Conservation (phyloP, 1,139 yeast species). For the Geotrichum macrosporum region DNA sequence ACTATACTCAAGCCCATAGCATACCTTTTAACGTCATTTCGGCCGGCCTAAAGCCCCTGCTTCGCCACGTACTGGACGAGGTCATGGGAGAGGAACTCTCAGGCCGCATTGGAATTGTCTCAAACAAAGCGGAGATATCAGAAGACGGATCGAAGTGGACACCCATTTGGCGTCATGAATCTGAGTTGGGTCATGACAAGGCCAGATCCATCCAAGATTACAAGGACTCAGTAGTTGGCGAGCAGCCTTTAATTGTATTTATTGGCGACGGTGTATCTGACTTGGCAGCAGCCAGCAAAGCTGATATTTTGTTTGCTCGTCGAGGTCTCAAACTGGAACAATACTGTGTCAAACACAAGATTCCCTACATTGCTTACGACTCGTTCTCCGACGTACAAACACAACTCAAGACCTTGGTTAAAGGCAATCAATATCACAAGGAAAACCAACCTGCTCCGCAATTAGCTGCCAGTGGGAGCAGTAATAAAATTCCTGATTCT, state of each 20-base stretch:
- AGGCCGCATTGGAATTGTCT: conserved; percentile 53
- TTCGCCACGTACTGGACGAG: conserved; percentile 53
- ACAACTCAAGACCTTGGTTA: conserved; percentile 36
- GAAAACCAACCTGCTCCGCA: neutral
- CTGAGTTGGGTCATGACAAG: conserved; percentile 64
- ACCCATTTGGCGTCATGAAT: conserved; percentile 56
- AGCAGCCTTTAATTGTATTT: conserved; percentile 40
- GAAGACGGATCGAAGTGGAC: conserved; percentile 50
- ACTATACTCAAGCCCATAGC: conserved; percentile 47
- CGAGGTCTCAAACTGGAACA: conserved; percentile 42
- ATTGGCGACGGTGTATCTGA: conserved; percentile 47
- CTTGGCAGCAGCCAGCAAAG: conserved; percentile 45
- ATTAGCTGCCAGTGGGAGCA: neutral
- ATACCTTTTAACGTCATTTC: conserved; percentile 61
- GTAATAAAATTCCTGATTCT: neutral
- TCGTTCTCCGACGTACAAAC: conserved; percentile 41
- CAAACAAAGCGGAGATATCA: conserved; percentile 51
- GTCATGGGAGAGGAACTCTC: conserved; percentile 56
- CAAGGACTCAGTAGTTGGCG: conserved; percentile 29
- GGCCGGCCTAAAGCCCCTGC: conserved; percentile 64
- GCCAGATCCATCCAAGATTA: conserved; percentile 54
- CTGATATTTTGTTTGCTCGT: conserved; percentile 45
- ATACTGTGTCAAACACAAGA: conserved; percentile 41
- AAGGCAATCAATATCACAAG: conserved; percentile 35
- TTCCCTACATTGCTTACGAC: conserved; percentile 43